Evolutionary conservation across 202 grass and related monocot species (phyloP), one percentile per base, ranked within the genome.

Genomic region (Dendrocalamus latiflorus): DNA sequence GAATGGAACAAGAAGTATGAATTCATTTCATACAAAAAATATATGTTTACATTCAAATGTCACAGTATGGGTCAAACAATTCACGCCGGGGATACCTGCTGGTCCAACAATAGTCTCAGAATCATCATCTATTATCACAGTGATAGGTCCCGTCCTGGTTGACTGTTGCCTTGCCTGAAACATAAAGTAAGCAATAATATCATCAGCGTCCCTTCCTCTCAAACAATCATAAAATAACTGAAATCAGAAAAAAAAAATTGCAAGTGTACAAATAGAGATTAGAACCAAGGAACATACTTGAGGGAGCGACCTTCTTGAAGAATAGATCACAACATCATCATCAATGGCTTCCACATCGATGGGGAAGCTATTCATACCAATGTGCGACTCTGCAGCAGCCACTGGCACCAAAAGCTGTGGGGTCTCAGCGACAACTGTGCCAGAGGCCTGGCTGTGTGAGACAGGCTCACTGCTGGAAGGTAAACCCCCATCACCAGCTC

Each of bases 91-190:
- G 54, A 74, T 60, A 92, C 95, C 95, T 98, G 89, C 26, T 66
- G 55, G 68, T 68, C 84, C 78, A 64, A 55, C 42, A 83, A 37
- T 89, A 71, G 81, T 77, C 81, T 95, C 95, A 49, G 86, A 82
- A 81, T 95, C 95, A 81, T 93, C 95, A 85, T 98, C 95, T 83
- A 95, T 80, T 84, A 95, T 87, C 43, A 93, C 87, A 81, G 70
- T 87, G 49, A 91, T 24, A 59, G 60, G 56, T 28, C 2, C 22
- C 5, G 18, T 79, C 81, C 84, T 91, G 28, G 41, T 68, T 0
- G 49, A 45, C 30, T 25, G 77, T 38, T 75, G 82, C 47, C 87
- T 89, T 68, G 72, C 61, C 92, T 94, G 75, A 91, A 48, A 66
- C 62, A 85, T 26, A 37, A 68, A 84, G 39, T 58, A 73, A 24